These are phyloP conservation scores for Moricandia arvensis DNA, from an alignment of 345 rosid genomes.

Conservation along the genomic window DNA sequence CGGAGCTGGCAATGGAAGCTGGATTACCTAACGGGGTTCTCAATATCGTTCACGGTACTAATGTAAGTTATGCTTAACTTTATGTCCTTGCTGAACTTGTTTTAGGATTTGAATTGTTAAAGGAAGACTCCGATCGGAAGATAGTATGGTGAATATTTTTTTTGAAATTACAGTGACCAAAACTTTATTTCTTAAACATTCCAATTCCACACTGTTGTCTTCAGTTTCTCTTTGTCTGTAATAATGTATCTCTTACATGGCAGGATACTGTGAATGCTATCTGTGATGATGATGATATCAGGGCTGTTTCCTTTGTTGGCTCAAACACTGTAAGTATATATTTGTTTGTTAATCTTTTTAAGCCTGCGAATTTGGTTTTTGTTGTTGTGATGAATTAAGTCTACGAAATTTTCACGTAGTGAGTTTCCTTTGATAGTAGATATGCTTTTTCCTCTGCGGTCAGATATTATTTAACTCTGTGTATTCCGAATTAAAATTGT, in stretches of 20 bases:
- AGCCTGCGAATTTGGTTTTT: neutral
- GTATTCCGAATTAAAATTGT: neutral
- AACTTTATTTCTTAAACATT: neutral
- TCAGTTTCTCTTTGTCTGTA: neutral
- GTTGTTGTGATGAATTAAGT: conserved; percentile 2
- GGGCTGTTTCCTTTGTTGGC: conserved; percentile 94
- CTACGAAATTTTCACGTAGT: neutral
- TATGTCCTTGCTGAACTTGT: neutral
- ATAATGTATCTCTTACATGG: conserved; percentile 12
- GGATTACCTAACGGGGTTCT: conserved; percentile 92
- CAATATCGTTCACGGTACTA: conserved; percentile 88
- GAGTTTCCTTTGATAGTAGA: neutral
- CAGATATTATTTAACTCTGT: neutral
- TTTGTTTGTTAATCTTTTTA: neutral
- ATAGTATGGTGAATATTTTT: neutral
- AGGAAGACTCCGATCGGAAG: neutral
- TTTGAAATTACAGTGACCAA: neutral
- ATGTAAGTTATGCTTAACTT: conserved; percentile 46
- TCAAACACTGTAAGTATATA: conserved; percentile 73
- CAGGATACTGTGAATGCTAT: conserved; percentile 94
- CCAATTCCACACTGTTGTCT: neutral
- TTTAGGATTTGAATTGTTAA: neutral
- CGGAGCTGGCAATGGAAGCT: conserved; percentile 94
- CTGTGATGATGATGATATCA: conserved; percentile 79
- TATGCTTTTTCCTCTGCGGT: neutral